Base-by-base conservation (phyloP, 2,329 filamentous ascomycete genomes). In the Volutella citrinella region DNA sequence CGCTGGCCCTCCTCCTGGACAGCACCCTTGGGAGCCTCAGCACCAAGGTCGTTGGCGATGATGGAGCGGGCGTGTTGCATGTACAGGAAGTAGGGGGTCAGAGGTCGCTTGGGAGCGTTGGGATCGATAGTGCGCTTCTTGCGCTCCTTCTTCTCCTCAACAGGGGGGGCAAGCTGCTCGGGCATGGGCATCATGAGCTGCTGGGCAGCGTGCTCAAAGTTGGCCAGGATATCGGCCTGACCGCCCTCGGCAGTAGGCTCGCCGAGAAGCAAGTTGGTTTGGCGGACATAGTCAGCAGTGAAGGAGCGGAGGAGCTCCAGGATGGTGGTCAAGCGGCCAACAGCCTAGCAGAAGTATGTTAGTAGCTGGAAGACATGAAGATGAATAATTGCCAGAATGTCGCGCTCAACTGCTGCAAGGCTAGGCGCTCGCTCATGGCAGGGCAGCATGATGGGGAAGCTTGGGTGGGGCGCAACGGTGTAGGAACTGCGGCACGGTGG, bases 81-180 rank as follows among this genome's bases (percentile, higher is more conserved):
- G 70, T 89, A 97, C 42, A 96, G 71, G 72, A 97, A 95, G 71
- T 94, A 96, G 4, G 91, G 89, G 6, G 91, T 97, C 56, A 96
- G 65, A 8, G 91, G 90, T 31, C 90, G 82, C 78, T 96, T 97
- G 40, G 91, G 91, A 7, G 90, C 90, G 62, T 95, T 95, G 49
- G 90, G 90, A 61, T 97, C 91, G 56, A 86, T 82, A 25, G 80
- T 81, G 42, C 82, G 79, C 73, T 90, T 90, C 76, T 93, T 91
- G 64, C 86, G 83, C 74, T 93, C 89, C 75, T 89, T 89, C 76
- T 88, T 85, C 61, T 81, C 79, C 54, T 80, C 76, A 9, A 69
- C 74, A 2, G 64, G 66, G 16, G 73, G 71, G n/a, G n/a, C n/a
- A 10, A 61, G 63, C 19, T 59, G 49, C 33, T 64, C 51, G 25